Evolutionary conservation across 106 monocot species (phyloP).

Genomic region (Alisma plantagoaquatica): DNA sequence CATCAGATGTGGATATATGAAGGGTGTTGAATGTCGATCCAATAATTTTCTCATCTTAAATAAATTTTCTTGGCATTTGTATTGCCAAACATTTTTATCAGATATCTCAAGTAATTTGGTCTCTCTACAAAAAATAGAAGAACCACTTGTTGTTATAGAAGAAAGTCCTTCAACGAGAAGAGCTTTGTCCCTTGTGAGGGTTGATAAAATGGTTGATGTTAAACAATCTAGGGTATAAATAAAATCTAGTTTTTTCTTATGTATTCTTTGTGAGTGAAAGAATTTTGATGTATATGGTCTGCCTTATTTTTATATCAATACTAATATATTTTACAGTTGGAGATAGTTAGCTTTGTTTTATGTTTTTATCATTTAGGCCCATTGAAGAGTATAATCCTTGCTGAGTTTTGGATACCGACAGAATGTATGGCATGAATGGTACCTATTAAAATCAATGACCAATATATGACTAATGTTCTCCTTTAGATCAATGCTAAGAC

Average conservation of each 20-base stretch:
- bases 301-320: not conserved
- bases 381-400: slow-evolving; percentile 46
- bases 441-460: slow-evolving; percentile 13
- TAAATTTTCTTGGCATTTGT: not conserved
- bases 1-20: slow-evolving; percentile 65
- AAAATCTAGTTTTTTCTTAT: slow-evolving; percentile 60
- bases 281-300: slow-evolving; percentile 87
- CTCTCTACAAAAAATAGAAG: slow-evolving; percentile 32
- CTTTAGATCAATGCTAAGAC: slow-evolving; percentile 36
- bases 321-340: not conserved
- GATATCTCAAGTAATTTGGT: not conserved
- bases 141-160: slow-evolving; percentile 63
- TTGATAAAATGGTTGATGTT: slow-evolving; percentile 78
- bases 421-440: slow-evolving; percentile 17
- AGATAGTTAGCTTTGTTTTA: not conserved
- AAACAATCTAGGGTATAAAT: slow-evolving; percentile 52
- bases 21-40: slow-evolving; percentile 79
- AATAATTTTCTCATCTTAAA: not conserved
- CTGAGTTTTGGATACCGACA: slow-evolving; percentile 14
- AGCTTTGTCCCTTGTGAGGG: slow-evolving; percentile 41
- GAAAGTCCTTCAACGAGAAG: slow-evolving; percentile 45
- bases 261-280: slow-evolving; percentile 79
- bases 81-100: not conserved
- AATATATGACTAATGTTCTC: slow-evolving; percentile 17
- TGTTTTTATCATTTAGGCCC: slow-evolving; percentile 38